Percentiles rank a stretch among this genome's conserved stretches.
Evolutionary conservation across 148 eudicot species (phyloP).

Genomic region (Tetragonia tetragonoides): DNA sequence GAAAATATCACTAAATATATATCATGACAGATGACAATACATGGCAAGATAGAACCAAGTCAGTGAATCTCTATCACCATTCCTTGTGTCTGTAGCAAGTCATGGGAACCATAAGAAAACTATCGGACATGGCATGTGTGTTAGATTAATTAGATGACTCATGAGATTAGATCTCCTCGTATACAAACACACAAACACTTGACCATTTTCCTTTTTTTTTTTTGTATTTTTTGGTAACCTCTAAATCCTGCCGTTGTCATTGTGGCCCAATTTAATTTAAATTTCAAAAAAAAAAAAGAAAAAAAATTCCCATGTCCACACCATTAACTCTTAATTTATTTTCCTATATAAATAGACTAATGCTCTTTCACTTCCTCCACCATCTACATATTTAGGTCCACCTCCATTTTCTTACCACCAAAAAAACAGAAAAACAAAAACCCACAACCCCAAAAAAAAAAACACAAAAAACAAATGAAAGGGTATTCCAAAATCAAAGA

Average conservation of each 20-base stretch:
- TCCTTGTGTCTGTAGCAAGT: not conserved
- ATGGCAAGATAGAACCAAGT: too few species aligned
- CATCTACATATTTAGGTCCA: conserved; percentile 18
- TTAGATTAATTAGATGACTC: conserved; percentile 16
- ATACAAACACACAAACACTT: not conserved
- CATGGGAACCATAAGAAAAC: conserved; percentile 2
- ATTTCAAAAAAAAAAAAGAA: not conserved
- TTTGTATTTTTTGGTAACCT: not conserved
- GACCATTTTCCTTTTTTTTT: conserved; percentile 1
- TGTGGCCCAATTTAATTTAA: conserved; percentile 7
- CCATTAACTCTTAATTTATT: conserved; percentile 3
- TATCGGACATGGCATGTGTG: conserved; percentile 18
- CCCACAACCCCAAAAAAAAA: not conserved
- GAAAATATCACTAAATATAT: too few species aligned
- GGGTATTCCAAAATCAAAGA: conserved; percentile 32
- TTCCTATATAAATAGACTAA: conserved; percentile 6
- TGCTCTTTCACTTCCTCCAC: conserved; percentile 13
- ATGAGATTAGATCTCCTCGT: conserved; percentile 15
- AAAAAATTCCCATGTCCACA: conserved; percentile 18
- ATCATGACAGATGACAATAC: too few species aligned
- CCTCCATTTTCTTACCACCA: conserved; percentile 7
- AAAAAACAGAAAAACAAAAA: not conserved
- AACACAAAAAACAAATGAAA: conserved; percentile 13
- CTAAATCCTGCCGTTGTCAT: not conserved
- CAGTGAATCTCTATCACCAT: too few species aligned